These are phyloP conservation scores for Macrolepiota albuminosa DNA, from an alignment of 768 basidiomycete genomes.

Conservation along the genomic window DNA sequence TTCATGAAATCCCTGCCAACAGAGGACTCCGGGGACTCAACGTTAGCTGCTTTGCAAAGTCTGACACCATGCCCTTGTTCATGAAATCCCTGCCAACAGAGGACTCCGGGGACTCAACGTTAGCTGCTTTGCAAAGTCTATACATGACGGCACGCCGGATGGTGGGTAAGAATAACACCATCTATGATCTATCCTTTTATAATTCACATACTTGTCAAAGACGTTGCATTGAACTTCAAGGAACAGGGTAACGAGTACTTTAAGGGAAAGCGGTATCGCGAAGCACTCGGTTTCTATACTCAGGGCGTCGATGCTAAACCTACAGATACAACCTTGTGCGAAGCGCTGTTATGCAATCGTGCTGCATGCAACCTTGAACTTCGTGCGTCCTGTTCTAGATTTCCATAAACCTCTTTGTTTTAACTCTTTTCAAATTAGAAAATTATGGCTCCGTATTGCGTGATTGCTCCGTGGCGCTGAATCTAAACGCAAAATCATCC, in stretches of 20 bases:
- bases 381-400: slow-evolving; percentile 38
- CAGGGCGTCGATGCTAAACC: slow-evolving; percentile 87
- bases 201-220: slow-evolving; percentile 32
- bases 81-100: slow-evolving; percentile 84
- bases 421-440: slow-evolving; percentile 37
- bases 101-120: slow-evolving; percentile 53
- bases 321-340: slow-evolving; percentile 48
- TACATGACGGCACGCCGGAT: slow-evolving; percentile 88
- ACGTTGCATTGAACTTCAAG: slow-evolving; percentile 90
- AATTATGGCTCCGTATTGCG: slow-evolving; percentile 85
- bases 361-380: slow-evolving; percentile 93
- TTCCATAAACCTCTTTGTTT: neutral
- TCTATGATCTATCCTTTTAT: neutral
- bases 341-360: slow-evolving; percentile 80
- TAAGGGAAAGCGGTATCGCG: slow-evolving; percentile 78
- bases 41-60: slow-evolving; percentile 79
- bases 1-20: slow-evolving; percentile 89
- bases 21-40: slow-evolving; percentile 59
- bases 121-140: slow-evolving; percentile 80
- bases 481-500: slow-evolving; percentile 54
- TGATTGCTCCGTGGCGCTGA: slow-evolving; percentile 76
- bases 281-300: slow-evolving; percentile 86
- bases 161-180: slow-evolving; percentile 54
- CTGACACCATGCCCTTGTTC: slow-evolving; percentile 86
- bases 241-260: slow-evolving; percentile 95